These are phyloP conservation scores for Ilex paraguariensis DNA, from an alignment of 305 asterid genomes.

Conservation along the genomic window DNA sequence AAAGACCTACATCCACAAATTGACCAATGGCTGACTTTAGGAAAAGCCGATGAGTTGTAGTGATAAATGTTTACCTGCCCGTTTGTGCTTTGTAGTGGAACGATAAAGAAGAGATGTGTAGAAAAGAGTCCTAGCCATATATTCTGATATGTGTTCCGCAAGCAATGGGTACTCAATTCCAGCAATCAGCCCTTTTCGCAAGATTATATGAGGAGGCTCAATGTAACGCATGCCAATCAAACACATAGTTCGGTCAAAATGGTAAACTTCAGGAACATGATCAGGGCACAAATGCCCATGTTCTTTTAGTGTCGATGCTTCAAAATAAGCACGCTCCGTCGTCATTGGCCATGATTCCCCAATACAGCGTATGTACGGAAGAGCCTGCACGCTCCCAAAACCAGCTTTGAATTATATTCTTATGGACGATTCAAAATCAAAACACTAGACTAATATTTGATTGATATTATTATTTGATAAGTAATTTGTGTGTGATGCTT, in stretches of 20 bases:
- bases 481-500: too few species aligned
- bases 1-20: too few species aligned
- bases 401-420: background rate
- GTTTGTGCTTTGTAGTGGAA: conserved; percentile 81
- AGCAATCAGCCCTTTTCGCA: conserved; percentile 83
- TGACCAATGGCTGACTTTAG: too few species aligned
- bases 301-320: conserved; percentile 53
- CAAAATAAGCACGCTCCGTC: conserved; percentile 91
- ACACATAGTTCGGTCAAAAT: conserved; percentile 80
- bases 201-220: conserved; percentile 92
- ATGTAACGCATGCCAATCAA: conserved; percentile 89
- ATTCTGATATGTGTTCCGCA: conserved; percentile 75
- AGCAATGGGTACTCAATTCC: conserved; percentile 87
- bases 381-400: conserved; percentile 53
- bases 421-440: too few species aligned
- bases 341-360: conserved; percentile 99
- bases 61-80: conserved; percentile 47
- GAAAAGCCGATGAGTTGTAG: background rate
- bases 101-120: conserved; percentile 83
- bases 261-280: conserved; percentile 92
- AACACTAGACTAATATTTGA: too few species aligned
- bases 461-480: too few species aligned
- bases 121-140: conserved; percentile 83
- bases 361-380: conserved; percentile 78
- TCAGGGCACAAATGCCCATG: conserved; percentile 71